Percentiles rank a stretch among this genome's conserved stretches.
Conservation (phyloP, 2,329 filamentous ascomycete species). For the Ilyonectria robusta region DNA sequence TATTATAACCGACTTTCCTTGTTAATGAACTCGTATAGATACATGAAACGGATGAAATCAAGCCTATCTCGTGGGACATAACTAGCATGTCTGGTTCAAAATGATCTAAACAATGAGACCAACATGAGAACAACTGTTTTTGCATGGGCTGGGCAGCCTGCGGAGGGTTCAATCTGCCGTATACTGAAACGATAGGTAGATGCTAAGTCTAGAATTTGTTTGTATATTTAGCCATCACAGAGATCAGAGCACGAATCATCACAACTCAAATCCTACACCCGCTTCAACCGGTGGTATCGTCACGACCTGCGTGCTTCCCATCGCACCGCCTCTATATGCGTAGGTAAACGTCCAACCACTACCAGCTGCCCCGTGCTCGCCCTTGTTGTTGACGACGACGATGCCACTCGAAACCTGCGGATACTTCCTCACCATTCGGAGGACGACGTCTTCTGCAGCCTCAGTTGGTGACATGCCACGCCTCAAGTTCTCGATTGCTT, state of each 20-base stretch:
- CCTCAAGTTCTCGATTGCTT: slow-evolving; percentile 68
- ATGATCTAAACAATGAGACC: too few relatives aligned
- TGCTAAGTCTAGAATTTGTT: background rate
- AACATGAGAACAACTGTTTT: too few relatives aligned
- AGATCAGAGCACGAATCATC: background rate
- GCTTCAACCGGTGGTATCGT: slow-evolving; percentile 50
- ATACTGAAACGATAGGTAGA: too few relatives aligned
- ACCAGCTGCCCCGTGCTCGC: slow-evolving; percentile 65
- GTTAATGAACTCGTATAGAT: too few relatives aligned
- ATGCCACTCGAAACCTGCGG: slow-evolving; percentile 63
- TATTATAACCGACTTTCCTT: too few relatives aligned
- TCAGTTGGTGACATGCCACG: slow-evolving; percentile 62
- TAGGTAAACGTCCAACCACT: slow-evolving; percentile 71
- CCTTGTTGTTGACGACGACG: slow-evolving; percentile 64
- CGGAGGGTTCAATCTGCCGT: too few relatives aligned
- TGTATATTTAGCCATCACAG: background rate
- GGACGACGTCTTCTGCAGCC: slow-evolving; percentile 66
- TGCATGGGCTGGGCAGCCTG: too few relatives aligned
- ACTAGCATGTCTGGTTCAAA: too few relatives aligned
- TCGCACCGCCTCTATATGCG: slow-evolving; percentile 62
- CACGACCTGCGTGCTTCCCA: slow-evolving; percentile 62
- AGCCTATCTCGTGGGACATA: too few relatives aligned
- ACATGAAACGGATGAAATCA: too few relatives aligned
- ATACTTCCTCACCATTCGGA: slow-evolving; percentile 63
- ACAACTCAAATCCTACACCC: background rate